Percentiles rank a stretch among this genome's conserved stretches.
phyloP scores from a whole-genome alignment of 2,329 filamentous ascomycete species.

The Triangularia setosa region DNA sequence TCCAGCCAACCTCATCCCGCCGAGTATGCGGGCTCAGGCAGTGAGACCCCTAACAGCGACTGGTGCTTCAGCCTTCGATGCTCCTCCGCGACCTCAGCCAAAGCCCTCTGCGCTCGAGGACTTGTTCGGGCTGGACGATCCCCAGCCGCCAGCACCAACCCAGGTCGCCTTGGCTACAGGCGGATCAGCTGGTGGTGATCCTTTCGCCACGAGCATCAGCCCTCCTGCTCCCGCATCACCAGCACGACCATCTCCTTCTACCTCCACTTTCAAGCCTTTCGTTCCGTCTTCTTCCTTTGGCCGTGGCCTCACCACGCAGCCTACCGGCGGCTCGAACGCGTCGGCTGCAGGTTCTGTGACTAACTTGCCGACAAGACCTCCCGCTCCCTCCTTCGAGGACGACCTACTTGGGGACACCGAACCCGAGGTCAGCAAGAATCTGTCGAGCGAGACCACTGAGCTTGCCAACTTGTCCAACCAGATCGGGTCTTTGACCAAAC shows the following conservation, averaged over 20 bases:
- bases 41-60: conserved; percentile 48
- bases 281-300: conserved; percentile 90
- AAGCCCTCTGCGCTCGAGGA: conserved; percentile 78
- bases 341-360: conserved; percentile 34
- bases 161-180: conserved; percentile 68
- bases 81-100: conserved; percentile 40
- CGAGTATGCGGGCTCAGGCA: conserved; percentile 67
- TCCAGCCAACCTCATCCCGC: conserved; percentile 78
- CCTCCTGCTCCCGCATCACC: conserved; percentile 51
- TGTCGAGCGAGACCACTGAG: conserved; percentile 86
- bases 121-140: conserved; percentile 84
- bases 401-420: conserved; percentile 91
- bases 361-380: conserved; percentile 28
- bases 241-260: conserved; percentile 44
- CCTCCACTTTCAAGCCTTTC: conserved; percentile 77
- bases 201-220: conserved; percentile 53
- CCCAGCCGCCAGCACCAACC: conserved; percentile 42
- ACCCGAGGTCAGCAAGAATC: conserved; percentile 79
- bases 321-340: conserved; percentile 60
- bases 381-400: conserved; percentile 50
- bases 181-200: conserved; percentile 62
- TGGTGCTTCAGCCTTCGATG: conserved; percentile 52
- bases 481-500: conserved; percentile 81
- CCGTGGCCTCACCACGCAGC: conserved; percentile 71
- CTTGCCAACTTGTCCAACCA: conserved; percentile 95